These are phyloP conservation scores for Linnemannia elongata DNA, from an alignment of 192 early-diverging fungal species.

Conservation along the genomic window DNA sequence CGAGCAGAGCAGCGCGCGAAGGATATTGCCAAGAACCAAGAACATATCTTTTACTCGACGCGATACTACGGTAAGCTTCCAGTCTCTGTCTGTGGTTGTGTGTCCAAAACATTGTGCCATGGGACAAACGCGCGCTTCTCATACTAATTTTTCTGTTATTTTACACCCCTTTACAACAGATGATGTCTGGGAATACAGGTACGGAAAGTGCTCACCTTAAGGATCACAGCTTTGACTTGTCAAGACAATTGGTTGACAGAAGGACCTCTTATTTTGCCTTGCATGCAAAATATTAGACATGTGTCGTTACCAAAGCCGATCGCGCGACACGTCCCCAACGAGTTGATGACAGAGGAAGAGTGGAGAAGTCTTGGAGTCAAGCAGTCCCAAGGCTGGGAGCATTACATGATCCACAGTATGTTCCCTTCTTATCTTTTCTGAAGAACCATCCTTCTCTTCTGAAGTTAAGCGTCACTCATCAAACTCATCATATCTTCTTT, in stretches of 20 bases:
- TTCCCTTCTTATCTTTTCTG: background rate
- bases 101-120: background rate
- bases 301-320: constrained; percentile 61
- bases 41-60: constrained; percentile 56
- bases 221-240: no score
- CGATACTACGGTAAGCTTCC: constrained; percentile 55
- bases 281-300: constrained; percentile 46
- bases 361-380: constrained; percentile 61
- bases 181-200: constrained; percentile 39
- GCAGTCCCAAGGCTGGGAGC: constrained; percentile 65
- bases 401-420: constrained; percentile 67
- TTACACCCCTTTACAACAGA: background rate
- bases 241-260: no score
- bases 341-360: constrained; percentile 60
- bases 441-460: background rate
- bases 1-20: constrained; percentile 53
- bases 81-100: background rate
- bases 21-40: constrained; percentile 55
- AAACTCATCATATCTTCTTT: background rate
- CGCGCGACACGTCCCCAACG: constrained; percentile 50
- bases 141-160: background rate
- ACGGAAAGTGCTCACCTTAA: background rate
- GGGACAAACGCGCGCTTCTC: background rate
- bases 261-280: background rate
- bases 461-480: no score